Percentiles rank a stretch among this genome's conserved stretches.
Conservation (phyloP, 345 rosid genomes). For the Mangifera indica region DNA sequence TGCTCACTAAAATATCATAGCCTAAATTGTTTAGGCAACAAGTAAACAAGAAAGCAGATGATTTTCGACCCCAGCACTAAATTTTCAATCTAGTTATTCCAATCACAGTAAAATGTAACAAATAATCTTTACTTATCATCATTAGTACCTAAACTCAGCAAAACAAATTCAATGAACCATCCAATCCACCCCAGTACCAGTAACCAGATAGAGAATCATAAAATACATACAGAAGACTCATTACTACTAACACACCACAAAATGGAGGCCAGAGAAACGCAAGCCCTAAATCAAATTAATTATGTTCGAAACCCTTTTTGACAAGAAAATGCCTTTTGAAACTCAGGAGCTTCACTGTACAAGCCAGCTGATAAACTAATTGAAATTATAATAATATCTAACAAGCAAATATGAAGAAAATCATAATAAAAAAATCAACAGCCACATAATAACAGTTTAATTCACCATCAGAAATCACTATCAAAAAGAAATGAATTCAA, state of each 20-base stretch:
- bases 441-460: not conserved
- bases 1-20: too few relatives aligned
- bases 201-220: not conserved
- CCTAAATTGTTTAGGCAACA: not conserved
- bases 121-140: not conserved
- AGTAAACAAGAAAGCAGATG: not conserved
- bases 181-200: not conserved
- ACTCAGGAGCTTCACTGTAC: not conserved
- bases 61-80: not conserved
- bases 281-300: not conserved
- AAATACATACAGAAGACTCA: not conserved
- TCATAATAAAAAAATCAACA: not conserved
- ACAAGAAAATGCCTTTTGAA: not conserved
- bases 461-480: too few relatives aligned
- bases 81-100: not conserved
- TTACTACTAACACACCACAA: not conserved
- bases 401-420: slow-evolving; percentile 1
- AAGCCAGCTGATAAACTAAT: not conserved
- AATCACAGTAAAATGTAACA: not conserved
- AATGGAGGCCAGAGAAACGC: not conserved
- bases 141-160: not conserved
- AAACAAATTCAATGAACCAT: not conserved
- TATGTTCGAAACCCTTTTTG: not conserved
- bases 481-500: not conserved
- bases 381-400: not conserved